These are phyloP conservation scores for Pichia paraexigua DNA, from an alignment of 805 yeast genomes.

Conservation along the genomic window DNA sequence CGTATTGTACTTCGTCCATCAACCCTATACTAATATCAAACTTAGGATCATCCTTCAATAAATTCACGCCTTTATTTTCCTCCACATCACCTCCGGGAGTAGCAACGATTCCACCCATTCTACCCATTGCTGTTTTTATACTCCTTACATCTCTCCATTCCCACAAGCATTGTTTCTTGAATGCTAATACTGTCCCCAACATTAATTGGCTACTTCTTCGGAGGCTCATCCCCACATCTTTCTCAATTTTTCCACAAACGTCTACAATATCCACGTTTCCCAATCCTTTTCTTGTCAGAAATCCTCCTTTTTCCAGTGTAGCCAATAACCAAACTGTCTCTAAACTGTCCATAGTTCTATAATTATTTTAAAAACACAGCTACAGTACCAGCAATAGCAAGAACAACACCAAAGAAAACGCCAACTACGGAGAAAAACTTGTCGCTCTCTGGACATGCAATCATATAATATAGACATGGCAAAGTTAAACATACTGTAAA, in stretches of 20 bases:
- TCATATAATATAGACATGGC: constrained; percentile 66
- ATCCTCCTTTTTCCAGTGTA: constrained; percentile 9
- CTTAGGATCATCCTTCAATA: constrained; percentile 30
- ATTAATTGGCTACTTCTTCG: constrained; percentile 37
- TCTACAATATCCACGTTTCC: constrained; percentile 34
- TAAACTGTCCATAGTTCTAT: background rate
- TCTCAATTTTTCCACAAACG: constrained; percentile 29
- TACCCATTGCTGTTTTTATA: constrained; percentile 30
- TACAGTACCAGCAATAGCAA: constrained; percentile 54
- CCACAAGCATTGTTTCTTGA: constrained; percentile 33
- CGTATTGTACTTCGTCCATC: background rate
- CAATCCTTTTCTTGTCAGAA: constrained; percentile 22
- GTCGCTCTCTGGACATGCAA: constrained; percentile 36
- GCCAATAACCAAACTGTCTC: constrained; percentile 6
- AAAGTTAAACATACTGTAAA: constrained; percentile 71
- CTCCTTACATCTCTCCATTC: constrained; percentile 10
- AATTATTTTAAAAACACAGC: constrained; percentile 33
- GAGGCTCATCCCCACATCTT: constrained; percentile 8
- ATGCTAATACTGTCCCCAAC: constrained; percentile 41
- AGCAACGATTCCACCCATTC: constrained; percentile 1
- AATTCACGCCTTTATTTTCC: background rate
- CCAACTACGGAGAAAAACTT: background rate
- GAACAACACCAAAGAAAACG: constrained; percentile 6
- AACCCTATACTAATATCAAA: constrained; percentile 18
- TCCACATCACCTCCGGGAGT: background rate